Evolutionary conservation across 805 yeast species (phyloP).

Genomic region (Metschnikowia borealis): DNA sequence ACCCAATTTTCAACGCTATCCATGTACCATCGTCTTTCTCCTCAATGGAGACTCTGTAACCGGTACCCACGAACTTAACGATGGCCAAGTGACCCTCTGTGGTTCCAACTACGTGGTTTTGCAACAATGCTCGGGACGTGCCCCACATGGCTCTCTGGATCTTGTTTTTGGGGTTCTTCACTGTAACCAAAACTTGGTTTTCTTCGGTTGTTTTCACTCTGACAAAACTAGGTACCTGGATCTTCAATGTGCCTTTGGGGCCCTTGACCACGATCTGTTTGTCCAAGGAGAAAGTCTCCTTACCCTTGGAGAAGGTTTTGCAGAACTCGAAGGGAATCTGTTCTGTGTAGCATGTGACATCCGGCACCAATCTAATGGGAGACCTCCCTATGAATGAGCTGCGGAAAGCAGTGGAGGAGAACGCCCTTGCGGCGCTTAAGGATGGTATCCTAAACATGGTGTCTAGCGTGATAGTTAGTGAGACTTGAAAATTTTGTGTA

Average conservation of each 20-base stretch:
- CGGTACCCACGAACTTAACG: constrained; percentile 90
- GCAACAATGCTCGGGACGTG: constrained; percentile 73
- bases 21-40: constrained; percentile 47
- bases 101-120: constrained; percentile 80
- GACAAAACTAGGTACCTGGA: constrained; percentile 73
- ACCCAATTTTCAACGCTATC: constrained; percentile 82
- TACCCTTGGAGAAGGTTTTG: constrained; percentile 62
- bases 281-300: constrained; percentile 52
- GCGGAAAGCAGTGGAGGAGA: constrained; percentile 11
- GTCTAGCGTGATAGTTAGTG: not conserved
- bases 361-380: constrained; percentile 67
- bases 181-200: constrained; percentile 48
- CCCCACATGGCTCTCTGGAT: constrained; percentile 94
- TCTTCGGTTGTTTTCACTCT: constrained; percentile 31
- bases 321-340: constrained; percentile 52
- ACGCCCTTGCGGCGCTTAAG: constrained; percentile 13
- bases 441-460: constrained; percentile 13
- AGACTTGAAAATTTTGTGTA: constrained; percentile 6
- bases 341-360: constrained; percentile 48
- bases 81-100: constrained; percentile 90
- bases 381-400: constrained; percentile 74
- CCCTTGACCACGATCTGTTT: constrained; percentile 62
- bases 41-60: constrained; percentile 85
- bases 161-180: constrained; percentile 53
- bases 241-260: constrained; percentile 65